These are phyloP conservation scores for Populus tomentosa DNA, from an alignment of 441 rosid species.

Conservation along the genomic window DNA sequence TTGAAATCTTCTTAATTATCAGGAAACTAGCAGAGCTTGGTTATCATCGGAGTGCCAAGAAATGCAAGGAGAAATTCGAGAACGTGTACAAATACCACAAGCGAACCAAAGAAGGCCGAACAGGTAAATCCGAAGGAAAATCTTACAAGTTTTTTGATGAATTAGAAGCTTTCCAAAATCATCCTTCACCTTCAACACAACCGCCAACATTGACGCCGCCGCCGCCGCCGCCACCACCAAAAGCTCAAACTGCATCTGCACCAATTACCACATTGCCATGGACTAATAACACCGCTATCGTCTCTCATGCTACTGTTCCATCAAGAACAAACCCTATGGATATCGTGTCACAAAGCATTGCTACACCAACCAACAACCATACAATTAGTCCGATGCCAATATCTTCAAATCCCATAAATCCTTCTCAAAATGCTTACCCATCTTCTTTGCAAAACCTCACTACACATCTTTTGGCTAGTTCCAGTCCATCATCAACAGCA, in stretches of 20 bases:
- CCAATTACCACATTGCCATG: slow-evolving; percentile 18
- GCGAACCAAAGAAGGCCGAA: slow-evolving; percentile 76
- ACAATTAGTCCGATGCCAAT: slow-evolving; percentile 16
- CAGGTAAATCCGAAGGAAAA: slow-evolving; percentile 58
- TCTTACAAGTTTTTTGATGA: slow-evolving; percentile 76
- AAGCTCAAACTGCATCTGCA: neutral
- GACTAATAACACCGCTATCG: slow-evolving; percentile 5
- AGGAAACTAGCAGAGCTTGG: slow-evolving; percentile 85
- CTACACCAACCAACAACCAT: slow-evolving; percentile 14
- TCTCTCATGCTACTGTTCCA: slow-evolving; percentile 30
- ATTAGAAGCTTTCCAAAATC: slow-evolving; percentile 58
- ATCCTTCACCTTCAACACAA: neutral
- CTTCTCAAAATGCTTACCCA: slow-evolving; percentile 13
- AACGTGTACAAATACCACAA: slow-evolving; percentile 57
- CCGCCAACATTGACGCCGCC: slow-evolving; percentile 14
- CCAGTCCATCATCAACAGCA: slow-evolving; percentile 57
- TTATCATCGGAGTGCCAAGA: slow-evolving; percentile 74
- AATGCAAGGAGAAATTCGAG: slow-evolving; percentile 68
- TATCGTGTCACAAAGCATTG: neutral
- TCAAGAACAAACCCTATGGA: slow-evolving; percentile 15
- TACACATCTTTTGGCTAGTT: slow-evolving; percentile 45
- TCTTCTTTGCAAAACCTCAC: slow-evolving; percentile 31
- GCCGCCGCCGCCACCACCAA: neutral
- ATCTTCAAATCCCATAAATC: slow-evolving; percentile 3
- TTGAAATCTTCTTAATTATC: slow-evolving; percentile 8